Conservation (phyloP, 2,329 filamentous ascomycete species). For the Sporothrix globosa region DNA sequence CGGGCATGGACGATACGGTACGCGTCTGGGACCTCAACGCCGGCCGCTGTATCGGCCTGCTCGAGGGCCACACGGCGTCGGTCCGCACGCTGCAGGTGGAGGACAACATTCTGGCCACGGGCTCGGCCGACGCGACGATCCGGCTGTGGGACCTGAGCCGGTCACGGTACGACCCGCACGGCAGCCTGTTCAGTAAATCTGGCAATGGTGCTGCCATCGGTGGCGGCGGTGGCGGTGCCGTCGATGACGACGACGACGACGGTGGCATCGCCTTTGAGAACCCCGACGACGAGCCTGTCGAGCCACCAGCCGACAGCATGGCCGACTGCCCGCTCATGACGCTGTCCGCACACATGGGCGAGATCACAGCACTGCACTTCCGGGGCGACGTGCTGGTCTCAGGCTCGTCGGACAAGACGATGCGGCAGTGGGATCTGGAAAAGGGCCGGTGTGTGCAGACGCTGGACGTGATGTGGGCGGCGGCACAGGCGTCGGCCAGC, state of each 20-base stretch:
- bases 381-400: slow-evolving; percentile 87
- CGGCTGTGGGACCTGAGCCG: slow-evolving; percentile 92
- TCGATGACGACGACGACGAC: slow-evolving; percentile 59
- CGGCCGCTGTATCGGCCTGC: slow-evolving; percentile 84
- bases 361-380: slow-evolving; percentile 93
- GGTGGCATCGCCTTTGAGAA: slow-evolving; percentile 75
- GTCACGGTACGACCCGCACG: slow-evolving; percentile 77
- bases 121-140: slow-evolving; percentile 92
- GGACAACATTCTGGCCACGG: slow-evolving; percentile 92
- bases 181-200: slow-evolving; percentile 61
- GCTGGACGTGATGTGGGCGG: slow-evolving; percentile 96
- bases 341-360: slow-evolving; percentile 86
- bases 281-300: slow-evolving; percentile 67
- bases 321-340: slow-evolving; percentile 87
- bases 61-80: slow-evolving; percentile 94
- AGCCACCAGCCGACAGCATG: slow-evolving; percentile 78
- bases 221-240: slow-evolving; percentile 55
- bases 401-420: slow-evolving; percentile 93
- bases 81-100: slow-evolving; percentile 91
- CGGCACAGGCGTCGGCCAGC: slow-evolving; percentile 79
- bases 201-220: slow-evolving; percentile 51
- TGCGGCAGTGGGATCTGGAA: slow-evolving; percentile 95
- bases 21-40: slow-evolving; percentile 96
- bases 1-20: slow-evolving; percentile 89
- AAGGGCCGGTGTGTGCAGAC: slow-evolving; percentile 98